Percentiles rank a stretch among this genome's conserved stretches.
These are phyloP conservation scores for Streptanthus diversifolius DNA, from an alignment of 345 rosid species.

Conservation along the genomic window DNA sequence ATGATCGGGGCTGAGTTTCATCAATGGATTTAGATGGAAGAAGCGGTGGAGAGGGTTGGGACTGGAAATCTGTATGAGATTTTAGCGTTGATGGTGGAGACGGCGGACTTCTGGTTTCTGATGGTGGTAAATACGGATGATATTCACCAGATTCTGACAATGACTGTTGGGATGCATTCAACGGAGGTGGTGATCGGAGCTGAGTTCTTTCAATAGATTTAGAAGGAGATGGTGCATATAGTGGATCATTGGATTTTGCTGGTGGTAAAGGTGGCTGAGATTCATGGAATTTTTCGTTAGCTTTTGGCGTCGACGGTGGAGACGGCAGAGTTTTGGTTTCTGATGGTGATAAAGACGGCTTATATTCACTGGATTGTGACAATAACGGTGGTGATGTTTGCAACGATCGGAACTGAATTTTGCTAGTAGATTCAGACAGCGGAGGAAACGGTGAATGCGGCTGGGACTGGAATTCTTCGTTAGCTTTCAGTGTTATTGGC, in stretches of 20 bases:
- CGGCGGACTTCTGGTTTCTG: background rate
- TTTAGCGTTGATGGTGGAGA: background rate
- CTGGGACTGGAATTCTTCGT: background rate
- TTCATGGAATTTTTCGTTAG: background rate
- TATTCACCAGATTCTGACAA: background rate
- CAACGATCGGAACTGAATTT: background rate
- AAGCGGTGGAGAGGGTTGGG: background rate
- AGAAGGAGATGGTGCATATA: background rate
- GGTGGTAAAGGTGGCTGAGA: background rate
- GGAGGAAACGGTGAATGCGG: background rate
- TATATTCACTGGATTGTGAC: background rate
- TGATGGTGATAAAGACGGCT: background rate
- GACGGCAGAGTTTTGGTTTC: background rate
- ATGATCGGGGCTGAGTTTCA: background rate
- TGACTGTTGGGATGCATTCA: background rate
- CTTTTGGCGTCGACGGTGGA: background rate
- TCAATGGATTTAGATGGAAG: background rate
- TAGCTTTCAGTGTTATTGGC: background rate
- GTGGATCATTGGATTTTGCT: background rate
- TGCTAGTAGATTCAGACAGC: background rate
- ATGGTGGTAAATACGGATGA: background rate
- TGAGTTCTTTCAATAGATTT: background rate
- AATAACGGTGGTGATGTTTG: background rate
- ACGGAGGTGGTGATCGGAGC: background rate
- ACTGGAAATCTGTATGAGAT: background rate